These are phyloP conservation scores for Cucurbita pepo DNA, from an alignment of 306 rosid species.

Conservation along the genomic window DNA sequence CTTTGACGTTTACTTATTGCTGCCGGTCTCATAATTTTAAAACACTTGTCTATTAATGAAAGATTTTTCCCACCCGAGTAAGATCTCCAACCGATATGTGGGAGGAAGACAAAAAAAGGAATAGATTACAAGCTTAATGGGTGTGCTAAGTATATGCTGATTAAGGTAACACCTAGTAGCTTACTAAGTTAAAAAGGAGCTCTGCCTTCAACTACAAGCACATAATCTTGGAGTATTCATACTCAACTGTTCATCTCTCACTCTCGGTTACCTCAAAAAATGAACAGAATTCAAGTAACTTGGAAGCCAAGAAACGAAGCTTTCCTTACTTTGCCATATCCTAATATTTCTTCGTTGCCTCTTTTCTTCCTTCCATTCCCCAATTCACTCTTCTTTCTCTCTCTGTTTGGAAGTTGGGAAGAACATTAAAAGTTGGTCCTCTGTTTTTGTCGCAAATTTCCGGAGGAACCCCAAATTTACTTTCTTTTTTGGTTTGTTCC, in stretches of 20 bases:
- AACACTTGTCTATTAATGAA: too few relatives aligned
- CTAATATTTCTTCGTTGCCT: background rate
- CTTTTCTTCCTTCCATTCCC: background rate
- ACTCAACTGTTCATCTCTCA: background rate
- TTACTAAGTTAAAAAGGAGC: background rate
- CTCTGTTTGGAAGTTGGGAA: background rate
- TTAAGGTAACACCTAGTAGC: background rate
- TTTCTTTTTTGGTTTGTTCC: background rate
- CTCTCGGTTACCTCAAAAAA: background rate
- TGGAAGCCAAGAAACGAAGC: conserved; percentile 98
- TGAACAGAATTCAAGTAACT: conserved; percentile 76
- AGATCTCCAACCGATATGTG: too few relatives aligned
- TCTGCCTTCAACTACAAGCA: background rate
- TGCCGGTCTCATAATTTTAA: too few relatives aligned
- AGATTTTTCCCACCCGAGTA: too few relatives aligned
- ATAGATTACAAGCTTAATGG: conserved; percentile 1
- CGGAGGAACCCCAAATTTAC: background rate
- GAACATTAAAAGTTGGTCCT: background rate
- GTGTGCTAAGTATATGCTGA: background rate
- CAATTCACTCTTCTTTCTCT: background rate
- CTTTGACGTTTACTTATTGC: too few relatives aligned
- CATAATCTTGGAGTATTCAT: background rate
- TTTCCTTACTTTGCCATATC: background rate
- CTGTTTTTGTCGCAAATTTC: background rate
- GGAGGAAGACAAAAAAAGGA: background rate